Percentiles rank a stretch among this genome's conserved stretches.
Conservation (phyloP, 108 stramenopile species). For the Fistulifera solaris region DNA sequence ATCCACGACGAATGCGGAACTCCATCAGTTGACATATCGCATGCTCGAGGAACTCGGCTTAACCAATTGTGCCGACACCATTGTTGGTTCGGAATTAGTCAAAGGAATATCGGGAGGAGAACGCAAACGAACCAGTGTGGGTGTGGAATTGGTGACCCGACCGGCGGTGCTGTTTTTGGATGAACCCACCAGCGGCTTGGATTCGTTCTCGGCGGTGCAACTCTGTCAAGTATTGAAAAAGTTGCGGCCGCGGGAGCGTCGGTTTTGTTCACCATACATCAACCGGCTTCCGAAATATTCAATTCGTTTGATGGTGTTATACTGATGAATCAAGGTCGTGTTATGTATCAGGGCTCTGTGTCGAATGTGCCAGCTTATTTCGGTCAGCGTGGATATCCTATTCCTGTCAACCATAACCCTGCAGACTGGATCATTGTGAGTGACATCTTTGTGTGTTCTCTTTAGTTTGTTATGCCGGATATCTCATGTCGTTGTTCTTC, state of each 20-base stretch:
- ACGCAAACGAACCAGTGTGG: conserved; percentile 63
- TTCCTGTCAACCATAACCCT: conserved; percentile 60
- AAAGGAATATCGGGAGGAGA: conserved; percentile 74
- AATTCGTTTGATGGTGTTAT: conserved; percentile 71
- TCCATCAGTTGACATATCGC: conserved; percentile 46
- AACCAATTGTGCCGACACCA: conserved; percentile 52
- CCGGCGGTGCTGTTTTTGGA: conserved; percentile 29
- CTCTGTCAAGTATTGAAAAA: conserved; percentile 67
- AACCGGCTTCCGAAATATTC: conserved; percentile 81
- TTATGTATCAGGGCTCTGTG: conserved; percentile 63
- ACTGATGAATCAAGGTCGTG: conserved; percentile 58
- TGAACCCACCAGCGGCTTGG: conserved; percentile 16
- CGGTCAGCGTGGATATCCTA: conserved; percentile 12
- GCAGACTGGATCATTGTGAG: conserved; percentile 74
- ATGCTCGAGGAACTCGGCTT: conserved; percentile 75
- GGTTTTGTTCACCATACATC: conserved; percentile 88
- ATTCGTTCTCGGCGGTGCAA: conserved; percentile 58
- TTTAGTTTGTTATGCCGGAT: too few relatives aligned
- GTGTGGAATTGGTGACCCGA: conserved; percentile 64
- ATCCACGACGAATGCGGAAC: conserved; percentile 38
- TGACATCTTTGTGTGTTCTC: conserved; percentile 15
- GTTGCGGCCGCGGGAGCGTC: conserved; percentile 70
- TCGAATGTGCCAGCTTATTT: conserved; percentile 39
- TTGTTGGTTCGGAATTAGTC: conserved; percentile 34
- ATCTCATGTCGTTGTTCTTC: too few relatives aligned